phyloP scores from a whole-genome alignment of 169 alveolate genomes.

The Besnoitia besnoiti region DNA sequence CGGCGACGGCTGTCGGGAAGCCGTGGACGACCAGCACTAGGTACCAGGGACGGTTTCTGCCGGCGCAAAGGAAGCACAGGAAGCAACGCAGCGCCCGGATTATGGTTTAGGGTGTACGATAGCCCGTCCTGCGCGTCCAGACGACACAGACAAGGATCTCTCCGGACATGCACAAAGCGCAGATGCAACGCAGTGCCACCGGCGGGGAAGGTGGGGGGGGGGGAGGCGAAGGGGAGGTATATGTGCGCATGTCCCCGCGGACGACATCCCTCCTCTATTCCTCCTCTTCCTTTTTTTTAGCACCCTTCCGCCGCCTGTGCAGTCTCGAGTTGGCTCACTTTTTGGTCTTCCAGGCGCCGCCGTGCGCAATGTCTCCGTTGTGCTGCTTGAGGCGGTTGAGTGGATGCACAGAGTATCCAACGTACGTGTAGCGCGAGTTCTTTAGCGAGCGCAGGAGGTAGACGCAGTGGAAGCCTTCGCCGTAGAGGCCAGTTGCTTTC shows the following conservation, averaged over 20 bases:
- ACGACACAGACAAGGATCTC: too few species aligned
- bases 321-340: too few species aligned
- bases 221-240: too few species aligned
- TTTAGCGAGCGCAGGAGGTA: slow-evolving; percentile 43
- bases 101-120: background rate
- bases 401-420: slow-evolving; percentile 57
- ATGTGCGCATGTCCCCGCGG: too few species aligned
- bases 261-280: too few species aligned
- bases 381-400: slow-evolving; percentile 54
- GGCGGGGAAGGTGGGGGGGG: too few species aligned
- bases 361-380: slow-evolving; percentile 50
- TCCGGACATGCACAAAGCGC: too few species aligned
- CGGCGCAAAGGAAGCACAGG: background rate
- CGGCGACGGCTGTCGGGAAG: slow-evolving; percentile 36
- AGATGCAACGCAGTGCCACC: too few species aligned
- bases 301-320: too few species aligned
- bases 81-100: background rate
- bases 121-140: too few species aligned
- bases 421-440: slow-evolving; percentile 44
- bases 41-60: slow-evolving; percentile 61
- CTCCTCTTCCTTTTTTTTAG: too few species aligned
- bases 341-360: slow-evolving; percentile 31
- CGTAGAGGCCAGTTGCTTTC: background rate
- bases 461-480: slow-evolving; percentile 47
- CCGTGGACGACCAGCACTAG: slow-evolving; percentile 38